Percentiles rank a stretch among this genome's conserved stretches.
These are phyloP conservation scores for Botryotinia convoluta DNA, from an alignment of 2,329 filamentous ascomycete species.

Conservation along the genomic window DNA sequence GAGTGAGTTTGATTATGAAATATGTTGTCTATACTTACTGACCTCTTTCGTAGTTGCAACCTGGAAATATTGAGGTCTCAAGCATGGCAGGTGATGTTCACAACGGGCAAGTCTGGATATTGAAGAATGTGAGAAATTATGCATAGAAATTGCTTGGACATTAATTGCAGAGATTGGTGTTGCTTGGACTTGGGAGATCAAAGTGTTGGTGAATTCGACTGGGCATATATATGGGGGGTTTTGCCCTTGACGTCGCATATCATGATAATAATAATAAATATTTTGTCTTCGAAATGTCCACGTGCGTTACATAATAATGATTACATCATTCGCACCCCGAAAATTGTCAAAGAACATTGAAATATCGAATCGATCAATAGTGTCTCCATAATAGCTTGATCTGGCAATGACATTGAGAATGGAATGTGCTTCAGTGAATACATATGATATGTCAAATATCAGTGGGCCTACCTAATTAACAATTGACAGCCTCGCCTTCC, in stretches of 20 bases:
- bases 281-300: background rate
- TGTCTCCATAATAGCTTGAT: background rate
- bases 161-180: background rate
- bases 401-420: background rate
- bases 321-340: background rate
- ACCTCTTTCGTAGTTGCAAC: conserved; percentile 60
- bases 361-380: background rate
- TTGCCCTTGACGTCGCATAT: background rate
- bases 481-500: conserved; percentile 3
- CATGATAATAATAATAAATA: background rate
- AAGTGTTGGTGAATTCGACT: background rate
- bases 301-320: background rate
- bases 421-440: background rate
- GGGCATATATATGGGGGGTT: background rate
- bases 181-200: background rate
- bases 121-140: conserved; percentile 53
- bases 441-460: background rate
- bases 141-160: conserved; percentile 21
- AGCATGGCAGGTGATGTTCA: conserved; percentile 71
- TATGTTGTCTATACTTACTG: background rate
- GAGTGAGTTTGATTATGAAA: conserved; percentile 48
- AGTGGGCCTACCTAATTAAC: background rate
- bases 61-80: conserved; percentile 74
- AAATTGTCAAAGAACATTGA: background rate
- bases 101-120: conserved; percentile 73